Evolutionary conservation across 805 yeast genomes (phyloP), one percentile per base, ranked within the genome.

Genomic region (Nakazawaea wickerhamii): DNA sequence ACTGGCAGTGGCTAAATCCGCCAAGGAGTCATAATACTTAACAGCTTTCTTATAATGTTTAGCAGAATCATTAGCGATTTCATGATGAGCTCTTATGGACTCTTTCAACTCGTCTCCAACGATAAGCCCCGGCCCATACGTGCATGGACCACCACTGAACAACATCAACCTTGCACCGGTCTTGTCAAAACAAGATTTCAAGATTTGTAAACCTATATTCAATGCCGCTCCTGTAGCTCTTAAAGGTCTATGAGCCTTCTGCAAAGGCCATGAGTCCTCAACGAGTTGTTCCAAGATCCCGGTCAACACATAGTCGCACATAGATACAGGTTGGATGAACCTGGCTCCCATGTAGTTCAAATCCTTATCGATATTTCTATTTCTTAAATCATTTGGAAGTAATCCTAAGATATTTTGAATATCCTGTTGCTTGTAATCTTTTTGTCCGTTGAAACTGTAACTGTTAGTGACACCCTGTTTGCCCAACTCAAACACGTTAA

Each of bases 61-160:
- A 10, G 67, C 61, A 13, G 65, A 50, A 15, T 72, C 73, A 46
- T 70, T 74, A 21, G 63, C 59, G 31, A 81, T 71, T 54, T 79
- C 83, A 53, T 76, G 75, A 54, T 81, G 87, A 0, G 85, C 79
- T 62, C 88, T 70, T 35, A 81, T 63, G 5, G 86, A 81, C 44
- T 77, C 82, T 50, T 75, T 79, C 44, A 79, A 63, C 20, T 64
- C 60, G n/a, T 68, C 61, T 6, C 72, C 71, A 9, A 80, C 85
- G 26, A 81, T 74, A 30, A 63, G 54, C 2, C 87, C 88, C 2
- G 84, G 83, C 1, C 86, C 86, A 47, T 62, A 61, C 0, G 86
- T 81, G 50, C 83, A 75, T 5, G 83, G 79, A 1, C 87, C 87
- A 22, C 79, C 84, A 4, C 74, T 54, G 51, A 80, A 80, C 19